Evolutionary conservation across 2,329 filamentous ascomycete species (phyloP), one percentile per base, ranked within the genome.

Genomic region (Endothia cerciana): DNA sequence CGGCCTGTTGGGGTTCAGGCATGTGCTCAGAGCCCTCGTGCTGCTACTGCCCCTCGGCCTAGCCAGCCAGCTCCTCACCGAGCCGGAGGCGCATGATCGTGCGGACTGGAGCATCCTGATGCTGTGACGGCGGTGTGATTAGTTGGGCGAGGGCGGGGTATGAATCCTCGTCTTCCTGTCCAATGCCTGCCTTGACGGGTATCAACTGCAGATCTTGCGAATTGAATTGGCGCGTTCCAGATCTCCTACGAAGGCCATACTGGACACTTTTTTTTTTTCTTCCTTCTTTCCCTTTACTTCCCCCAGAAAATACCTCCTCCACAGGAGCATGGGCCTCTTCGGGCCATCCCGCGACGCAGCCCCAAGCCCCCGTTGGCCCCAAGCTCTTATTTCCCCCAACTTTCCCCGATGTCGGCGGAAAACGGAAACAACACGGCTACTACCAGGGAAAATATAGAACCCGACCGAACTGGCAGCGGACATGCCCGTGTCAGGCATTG

Each of bases 1-100:
- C 41, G 41, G 43, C 45, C 30, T 59, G 64, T 60, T 43, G 63
- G 64, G 57, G 58, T 38, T 55, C 45, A 64, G 40, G 59, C 67
- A 67, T 69, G 67, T 69, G 67, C 67, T 65, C 51, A 66, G 58
- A 53, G 61, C 61, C 30, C 58, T 64, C 43, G 65, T 51, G 66
- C 64, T 67, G 51, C 60, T 49, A 64, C 64, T 67, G 51, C 60
- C 40, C 67, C 67, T 69, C 67, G 67, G 67, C 65, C 49, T 62
- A 57, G 41, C 56, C 60, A 69, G 25, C 58, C 65, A 58, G 62
- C 62, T 55, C 53, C 60, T 45, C 28, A 65, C 65, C 40, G 67
- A 58, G 65, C 58, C 62, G 38, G 62, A 63, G 59, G 62, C 55
- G 41, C 62, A 60, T 60, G 62, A 22, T 61, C 67, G 67, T 63